A percentile compares a stretch with the other conserved stretches of the same genome.
Evolutionary conservation across 768 basidiomycete species (phyloP).

Genomic region (Artomyces pyxidatus): DNA sequence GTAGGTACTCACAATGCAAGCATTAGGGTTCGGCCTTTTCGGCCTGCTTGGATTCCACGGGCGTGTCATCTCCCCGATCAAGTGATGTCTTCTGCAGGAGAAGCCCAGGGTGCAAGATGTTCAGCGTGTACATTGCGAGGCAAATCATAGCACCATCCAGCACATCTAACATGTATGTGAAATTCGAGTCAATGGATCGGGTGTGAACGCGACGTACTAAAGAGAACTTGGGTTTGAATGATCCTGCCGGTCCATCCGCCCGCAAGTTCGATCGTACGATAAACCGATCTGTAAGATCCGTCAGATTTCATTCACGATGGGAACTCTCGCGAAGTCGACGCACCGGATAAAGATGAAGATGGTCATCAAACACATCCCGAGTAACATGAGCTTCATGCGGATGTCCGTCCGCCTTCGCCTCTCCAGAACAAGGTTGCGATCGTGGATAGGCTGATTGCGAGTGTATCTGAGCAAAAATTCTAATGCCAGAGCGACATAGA

Average conservation of each 20-base stretch:
- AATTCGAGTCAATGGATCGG: too few species aligned
- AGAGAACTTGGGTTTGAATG: slow-evolving; percentile 8
- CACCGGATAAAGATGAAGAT: not conserved
- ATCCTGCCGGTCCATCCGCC: slow-evolving; percentile 8
- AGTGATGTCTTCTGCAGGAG: too few species aligned
- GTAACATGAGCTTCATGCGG: not conserved
- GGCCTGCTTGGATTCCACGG: too few species aligned
- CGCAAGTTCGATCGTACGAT: slow-evolving; percentile 9
- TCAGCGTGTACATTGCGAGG: slow-evolving; percentile 5
- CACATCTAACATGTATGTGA: not conserved
- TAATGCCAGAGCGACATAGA: not conserved
- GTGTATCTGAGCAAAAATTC: slow-evolving; percentile 5
- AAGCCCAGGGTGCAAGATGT: slow-evolving; percentile 9
- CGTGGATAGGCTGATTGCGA: not conserved
- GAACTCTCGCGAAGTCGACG: too few species aligned
- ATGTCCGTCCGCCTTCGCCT: not conserved
- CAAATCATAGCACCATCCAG: slow-evolving; percentile 9
- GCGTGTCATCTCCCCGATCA: too few species aligned
- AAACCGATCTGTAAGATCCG: slow-evolving; percentile 5
- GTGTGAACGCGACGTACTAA: slow-evolving; percentile 3
- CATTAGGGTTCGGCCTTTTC: too few species aligned
- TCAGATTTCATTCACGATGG: too few species aligned
- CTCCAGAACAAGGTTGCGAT: not conserved
- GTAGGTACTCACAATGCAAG: too few species aligned
- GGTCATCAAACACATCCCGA: not conserved